Base-by-base conservation (phyloP, 2,329 filamentous ascomycete genomes). In the Pseudogymnoascus sp. region DNA sequence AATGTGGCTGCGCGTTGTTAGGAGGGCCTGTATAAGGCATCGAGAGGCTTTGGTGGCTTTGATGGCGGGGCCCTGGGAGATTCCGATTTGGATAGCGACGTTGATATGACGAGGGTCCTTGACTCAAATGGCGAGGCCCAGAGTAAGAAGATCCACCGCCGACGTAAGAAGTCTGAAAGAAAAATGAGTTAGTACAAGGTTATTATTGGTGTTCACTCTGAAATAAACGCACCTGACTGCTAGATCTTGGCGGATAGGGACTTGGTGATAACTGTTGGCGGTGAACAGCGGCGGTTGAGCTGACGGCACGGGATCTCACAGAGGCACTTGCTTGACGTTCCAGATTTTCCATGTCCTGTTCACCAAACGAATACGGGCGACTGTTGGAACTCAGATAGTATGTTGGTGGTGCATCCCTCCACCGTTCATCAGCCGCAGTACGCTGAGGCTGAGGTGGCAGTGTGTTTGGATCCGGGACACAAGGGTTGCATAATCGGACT, bases 401-500 rank as follows among this genome's bases (percentile, higher is more conserved):
- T 6, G 41, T 58, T 30, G 57, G 57, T 12, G 57, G 57, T 58
- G 58, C 37, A 37, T 60, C 20, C 30, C 37, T 60, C 58, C 58
- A 60, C 2, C 39, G 37, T 30, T 60, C 37, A 47, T 54, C 58
- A 16, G 22, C 37, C 14, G 37, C 36, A 28, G 39, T 60, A 6
- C 39, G 58, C 33, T 38, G 59, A 9, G 59, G 65, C 60, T 71
- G 70, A 50, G 81, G 81, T 47, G 82, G 83, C 61, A 80, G 79
- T 36, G 81, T 80, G 64, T 86, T 86, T 16, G 84, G 86, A 74
- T 89, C 86, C 36, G 86, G 86, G 9, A 89, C 86, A 70, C 86
- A 89, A 11, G 86, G 86, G 68, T 89, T 89, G 74, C 86, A 89
- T 8, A 89, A 80, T 63, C 86, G 80, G 36, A 89, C 86, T 71